Evolutionary conservation across 2,329 filamentous ascomycete genomes (phyloP), one percentile per base, ranked within the genome.

Genomic region (Exophiala dermatitidis): DNA sequence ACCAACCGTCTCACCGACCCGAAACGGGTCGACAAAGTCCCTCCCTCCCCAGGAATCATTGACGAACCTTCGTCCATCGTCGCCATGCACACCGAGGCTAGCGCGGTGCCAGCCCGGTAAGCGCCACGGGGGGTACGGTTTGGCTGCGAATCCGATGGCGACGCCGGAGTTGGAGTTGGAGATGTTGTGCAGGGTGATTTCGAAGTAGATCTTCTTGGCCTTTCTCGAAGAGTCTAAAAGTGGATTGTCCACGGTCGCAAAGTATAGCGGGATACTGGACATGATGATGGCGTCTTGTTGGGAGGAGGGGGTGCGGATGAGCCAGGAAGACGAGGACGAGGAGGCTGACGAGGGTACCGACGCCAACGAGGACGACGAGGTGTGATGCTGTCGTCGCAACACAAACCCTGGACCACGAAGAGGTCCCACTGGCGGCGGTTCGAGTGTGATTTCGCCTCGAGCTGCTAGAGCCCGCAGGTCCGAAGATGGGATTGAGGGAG

Each of bases 41-140:
- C 71, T 70, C 0, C 81, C 81, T 7, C 82, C 81, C 65, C 71
- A 79, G 0, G 76, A 75, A 62, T 84, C 78, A 64, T 84, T 82
- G 32, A 84, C 77, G 59, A 83, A 85, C 37, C 78, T 74, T 30
- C 79, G 73, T 1, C 82, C 81, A 63, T 85, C 82, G 61, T 84
- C 81, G 3, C 78, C 77, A 60, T 84, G 82, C 4, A 85, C 77
- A 1, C 73, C 81, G 2, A 84, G 64, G 55, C 78, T 80, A 1
- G 75, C 81, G 42, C 81, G 72, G 62, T 84, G 78, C 81, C 81
- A 84, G 1, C 81, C 81, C 0, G 81, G 81, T 5, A 82, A 75
- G 19, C 81, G 72, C 72, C 78, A 84, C 0, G 77, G 72, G 0
- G 81, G 81, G 63, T 83, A 84, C 3, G 81, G 81, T 46, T 79